Conservation (phyloP, 2,329 filamentous ascomycete genomes). For the Malbranchea zuffiana region DNA sequence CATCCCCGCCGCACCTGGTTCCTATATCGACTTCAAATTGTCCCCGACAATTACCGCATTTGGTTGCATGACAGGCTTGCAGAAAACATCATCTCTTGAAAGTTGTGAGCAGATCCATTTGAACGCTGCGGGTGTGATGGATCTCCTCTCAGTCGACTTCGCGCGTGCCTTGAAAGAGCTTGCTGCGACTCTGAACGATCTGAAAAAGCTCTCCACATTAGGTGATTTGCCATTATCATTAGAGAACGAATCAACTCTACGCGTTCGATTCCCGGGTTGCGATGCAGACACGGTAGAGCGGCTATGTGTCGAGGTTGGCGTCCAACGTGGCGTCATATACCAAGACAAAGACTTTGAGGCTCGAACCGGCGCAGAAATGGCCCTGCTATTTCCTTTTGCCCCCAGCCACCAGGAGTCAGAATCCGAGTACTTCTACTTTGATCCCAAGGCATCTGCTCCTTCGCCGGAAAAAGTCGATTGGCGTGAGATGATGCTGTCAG, state of each 20-base stretch:
- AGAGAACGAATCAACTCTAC: slow-evolving; percentile 54
- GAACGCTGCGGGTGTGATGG: slow-evolving; percentile 72
- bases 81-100: slow-evolving; percentile 20
- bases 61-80: slow-evolving; percentile 48
- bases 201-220: slow-evolving; percentile 62
- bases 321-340: slow-evolving; percentile 64
- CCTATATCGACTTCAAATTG: slow-evolving; percentile 78
- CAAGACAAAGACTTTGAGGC: slow-evolving; percentile 69
- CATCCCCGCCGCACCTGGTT: slow-evolving; percentile 50
- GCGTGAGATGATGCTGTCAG: slow-evolving; percentile 46
- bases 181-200: slow-evolving; percentile 64
- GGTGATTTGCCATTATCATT: slow-evolving; percentile 77
- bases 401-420: slow-evolving; percentile 46
- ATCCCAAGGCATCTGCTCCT: slow-evolving; percentile 23
- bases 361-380: slow-evolving; percentile 57
- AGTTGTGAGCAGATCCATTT: slow-evolving; percentile 48
- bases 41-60: slow-evolving; percentile 85
- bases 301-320: slow-evolving; percentile 76
- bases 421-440: slow-evolving; percentile 33
- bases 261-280: slow-evolving; percentile 83
- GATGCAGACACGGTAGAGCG: slow-evolving; percentile 71
- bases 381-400: slow-evolving; percentile 77
- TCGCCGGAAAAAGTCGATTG: slow-evolving; percentile 41
- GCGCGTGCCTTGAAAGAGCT: slow-evolving; percentile 76
- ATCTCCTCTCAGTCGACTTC: slow-evolving; percentile 79